phyloP scores from a whole-genome alignment of 176 grass and related monocot species.

The Secale cereale region DNA sequence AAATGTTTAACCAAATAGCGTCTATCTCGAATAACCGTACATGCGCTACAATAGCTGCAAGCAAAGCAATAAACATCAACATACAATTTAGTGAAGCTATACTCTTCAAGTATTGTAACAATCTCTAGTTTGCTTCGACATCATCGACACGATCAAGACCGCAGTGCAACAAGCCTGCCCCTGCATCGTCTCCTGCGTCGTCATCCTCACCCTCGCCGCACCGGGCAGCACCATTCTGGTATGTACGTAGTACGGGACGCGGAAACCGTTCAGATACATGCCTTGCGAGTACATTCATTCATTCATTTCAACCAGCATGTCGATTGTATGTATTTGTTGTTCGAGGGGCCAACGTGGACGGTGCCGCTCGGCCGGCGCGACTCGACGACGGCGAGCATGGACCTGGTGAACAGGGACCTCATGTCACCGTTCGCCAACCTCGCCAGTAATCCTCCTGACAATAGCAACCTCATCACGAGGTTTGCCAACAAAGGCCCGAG shows the following conservation, averaged over 20 bases:
- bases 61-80: too few species aligned
- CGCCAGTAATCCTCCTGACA: neutral
- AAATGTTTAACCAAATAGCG: too few species aligned
- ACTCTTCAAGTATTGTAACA: too few species aligned
- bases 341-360: conserved; percentile 59
- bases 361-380: conserved; percentile 68
- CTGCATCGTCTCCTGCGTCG: conserved; percentile 61
- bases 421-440: conserved; percentile 34
- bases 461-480: neutral
- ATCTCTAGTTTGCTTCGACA: too few species aligned
- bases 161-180: conserved; percentile 50
- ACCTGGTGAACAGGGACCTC: conserved; percentile 49
- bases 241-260: neutral
- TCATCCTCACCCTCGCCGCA: conserved; percentile 70
- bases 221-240: conserved; percentile 57
- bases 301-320: too few species aligned
- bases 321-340: conserved; percentile 18
- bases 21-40: too few species aligned
- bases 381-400: conserved; percentile 49
- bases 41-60: too few species aligned
- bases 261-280: neutral
- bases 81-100: too few species aligned
- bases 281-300: too few species aligned
- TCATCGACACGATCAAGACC: conserved; percentile 67
- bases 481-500: conserved; percentile 48